Evolutionary conservation across 768 basidiomycete species (phyloP).

Genomic region (Chalciporus piperatus): DNA sequence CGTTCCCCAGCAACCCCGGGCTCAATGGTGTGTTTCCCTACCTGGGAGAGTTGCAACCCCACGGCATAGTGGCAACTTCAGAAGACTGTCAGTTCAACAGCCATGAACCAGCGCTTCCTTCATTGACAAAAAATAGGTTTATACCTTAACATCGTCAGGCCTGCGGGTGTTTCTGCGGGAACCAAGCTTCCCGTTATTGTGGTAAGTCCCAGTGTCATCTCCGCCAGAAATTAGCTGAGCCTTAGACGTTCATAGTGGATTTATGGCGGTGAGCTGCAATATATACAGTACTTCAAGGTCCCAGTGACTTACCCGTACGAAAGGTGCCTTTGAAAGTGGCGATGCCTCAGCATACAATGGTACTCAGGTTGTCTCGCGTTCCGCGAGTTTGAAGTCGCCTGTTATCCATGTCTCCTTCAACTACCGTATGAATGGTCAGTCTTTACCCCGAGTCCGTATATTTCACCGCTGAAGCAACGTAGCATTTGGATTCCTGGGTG

Average conservation of each 20-base stretch:
- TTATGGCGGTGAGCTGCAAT: slow-evolving; percentile 7
- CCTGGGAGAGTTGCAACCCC: slow-evolving; percentile 1
- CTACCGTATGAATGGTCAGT: slow-evolving; percentile 22
- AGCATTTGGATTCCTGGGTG: slow-evolving; percentile 31
- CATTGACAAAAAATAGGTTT: not conserved
- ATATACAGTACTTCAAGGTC: not conserved
- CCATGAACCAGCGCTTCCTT: too few relatives aligned
- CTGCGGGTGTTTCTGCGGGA: slow-evolving; percentile 10
- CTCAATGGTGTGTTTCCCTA: slow-evolving; percentile 6
- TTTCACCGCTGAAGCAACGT: not conserved
- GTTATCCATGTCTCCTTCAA: slow-evolving; percentile 22
- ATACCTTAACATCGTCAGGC: slow-evolving; percentile 21
- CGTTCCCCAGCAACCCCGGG: not conserved
- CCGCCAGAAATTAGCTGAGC: too few relatives aligned
- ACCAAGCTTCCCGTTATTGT: slow-evolving; percentile 21
- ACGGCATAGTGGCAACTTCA: slow-evolving; percentile 5
- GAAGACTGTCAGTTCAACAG: slow-evolving; percentile 12
- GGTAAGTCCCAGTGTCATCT: slow-evolving; percentile 6
- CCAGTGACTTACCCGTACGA: not conserved
- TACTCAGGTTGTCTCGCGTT: slow-evolving; percentile 18
- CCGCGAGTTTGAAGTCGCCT: slow-evolving; percentile 15
- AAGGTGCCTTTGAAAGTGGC: slow-evolving; percentile 15
- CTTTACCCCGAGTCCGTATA: not conserved
- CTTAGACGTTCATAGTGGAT: slow-evolving; percentile 1
- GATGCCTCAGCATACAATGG: slow-evolving; percentile 18